phyloP scores from a whole-genome alignment of 2,329 filamentous ascomycete genomes.

The Chrysoporthe cubensis region DNA sequence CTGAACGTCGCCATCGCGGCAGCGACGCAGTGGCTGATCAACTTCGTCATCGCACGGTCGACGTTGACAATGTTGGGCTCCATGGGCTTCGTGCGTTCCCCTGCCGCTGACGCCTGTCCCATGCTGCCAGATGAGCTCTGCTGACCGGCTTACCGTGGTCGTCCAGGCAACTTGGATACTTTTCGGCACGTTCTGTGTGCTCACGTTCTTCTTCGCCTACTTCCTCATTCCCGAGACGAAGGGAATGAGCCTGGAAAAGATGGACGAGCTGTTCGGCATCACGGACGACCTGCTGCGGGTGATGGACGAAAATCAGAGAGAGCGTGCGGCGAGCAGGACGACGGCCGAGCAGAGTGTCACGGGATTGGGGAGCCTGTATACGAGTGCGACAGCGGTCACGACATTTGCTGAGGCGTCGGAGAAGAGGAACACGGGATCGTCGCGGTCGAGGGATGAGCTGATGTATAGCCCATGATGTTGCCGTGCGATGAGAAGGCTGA shows the following conservation, averaged over 20 bases:
- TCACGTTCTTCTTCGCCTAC: conserved; percentile 68
- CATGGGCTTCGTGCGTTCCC: conserved; percentile 46
- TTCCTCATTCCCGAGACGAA: conserved; percentile 75
- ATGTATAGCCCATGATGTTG: conserved; percentile 5
- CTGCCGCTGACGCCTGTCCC: not conserved
- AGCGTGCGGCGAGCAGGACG: conserved; percentile 19
- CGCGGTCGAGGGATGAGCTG: conserved; percentile 11
- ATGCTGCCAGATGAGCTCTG: not conserved
- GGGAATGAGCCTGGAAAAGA: conserved; percentile 64
- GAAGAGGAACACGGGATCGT: conserved; percentile 9
- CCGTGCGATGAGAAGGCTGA: not conserved
- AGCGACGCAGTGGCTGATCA: conserved; percentile 67
- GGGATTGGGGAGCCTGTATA: not conserved
- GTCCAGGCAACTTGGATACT: conserved; percentile 67
- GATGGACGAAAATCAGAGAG: conserved; percentile 32
- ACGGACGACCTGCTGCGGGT: conserved; percentile 45
- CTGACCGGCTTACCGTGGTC: conserved; percentile 6
- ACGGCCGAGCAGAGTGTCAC: not conserved
- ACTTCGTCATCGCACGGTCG: conserved; percentile 65
- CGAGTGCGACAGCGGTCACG: not conserved
- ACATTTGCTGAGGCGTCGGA: not conserved
- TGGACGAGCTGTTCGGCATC: conserved; percentile 69
- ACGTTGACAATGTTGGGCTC: conserved; percentile 70
- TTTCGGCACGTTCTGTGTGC: conserved; percentile 67
- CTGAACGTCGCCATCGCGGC: conserved; percentile 65